Evolutionary conservation across 306 rosid species (phyloP).

Genomic region (Delonix regia): DNA sequence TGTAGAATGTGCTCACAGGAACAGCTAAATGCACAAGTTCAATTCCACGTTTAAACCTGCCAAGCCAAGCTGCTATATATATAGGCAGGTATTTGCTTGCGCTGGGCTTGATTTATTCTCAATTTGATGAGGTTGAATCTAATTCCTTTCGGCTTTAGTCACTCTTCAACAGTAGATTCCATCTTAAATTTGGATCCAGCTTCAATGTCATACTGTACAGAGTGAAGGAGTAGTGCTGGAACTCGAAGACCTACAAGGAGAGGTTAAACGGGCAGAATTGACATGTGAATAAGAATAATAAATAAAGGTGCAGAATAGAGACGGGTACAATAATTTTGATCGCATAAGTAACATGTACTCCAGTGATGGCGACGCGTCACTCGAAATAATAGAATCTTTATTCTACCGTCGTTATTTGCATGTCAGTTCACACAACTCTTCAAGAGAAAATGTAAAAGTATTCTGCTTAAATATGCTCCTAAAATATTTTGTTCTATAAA

Average conservation of each 20-base stretch:
- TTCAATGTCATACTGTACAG: too few relatives aligned
- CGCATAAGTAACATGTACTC: background rate
- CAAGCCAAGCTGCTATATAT: background rate
- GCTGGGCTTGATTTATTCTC: background rate
- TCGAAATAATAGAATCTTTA: background rate
- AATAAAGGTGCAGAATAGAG: background rate
- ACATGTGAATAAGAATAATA: background rate
- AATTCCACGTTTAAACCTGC: background rate
- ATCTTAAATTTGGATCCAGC: background rate
- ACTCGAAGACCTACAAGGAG: too few relatives aligned
- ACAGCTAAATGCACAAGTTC: background rate
- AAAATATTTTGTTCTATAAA: too few relatives aligned
- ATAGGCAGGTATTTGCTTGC: background rate
- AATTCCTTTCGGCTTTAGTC: constrained; percentile 38
- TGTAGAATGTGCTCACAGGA: background rate
- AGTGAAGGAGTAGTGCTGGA: too few relatives aligned
- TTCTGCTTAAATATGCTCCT: too few relatives aligned
- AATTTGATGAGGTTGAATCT: constrained; percentile 33
- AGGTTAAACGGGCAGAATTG: background rate
- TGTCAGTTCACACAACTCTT: constrained; percentile 13
- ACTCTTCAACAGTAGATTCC: background rate
- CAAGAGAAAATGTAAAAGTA: too few relatives aligned
- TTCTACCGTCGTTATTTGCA: constrained; percentile 14
- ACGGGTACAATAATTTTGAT: constrained; percentile 19
- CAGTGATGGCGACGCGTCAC: background rate